Evolutionary conservation across 2,329 filamentous ascomycete species (phyloP).

Genomic region (Fusarium citri): DNA sequence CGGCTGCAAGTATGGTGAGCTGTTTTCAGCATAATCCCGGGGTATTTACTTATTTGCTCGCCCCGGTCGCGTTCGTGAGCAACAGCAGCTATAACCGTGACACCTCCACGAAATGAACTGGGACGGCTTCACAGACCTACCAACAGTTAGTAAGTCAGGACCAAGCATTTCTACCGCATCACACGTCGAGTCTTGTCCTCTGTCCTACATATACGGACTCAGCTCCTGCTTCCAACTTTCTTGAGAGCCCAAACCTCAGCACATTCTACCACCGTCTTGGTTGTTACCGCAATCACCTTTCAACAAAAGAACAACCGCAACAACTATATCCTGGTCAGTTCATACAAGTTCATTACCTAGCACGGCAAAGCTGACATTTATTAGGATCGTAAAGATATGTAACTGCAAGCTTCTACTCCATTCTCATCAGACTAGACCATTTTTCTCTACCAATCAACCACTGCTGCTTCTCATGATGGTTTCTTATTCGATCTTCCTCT

Average conservation of each 20-base stretch:
- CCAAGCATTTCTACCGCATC: accelerated
- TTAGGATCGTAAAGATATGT: neutral
- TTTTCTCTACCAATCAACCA: accelerated
- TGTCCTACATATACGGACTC: neutral
- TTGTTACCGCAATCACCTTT: neutral
- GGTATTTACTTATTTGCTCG: accelerated
- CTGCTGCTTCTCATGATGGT: neutral
- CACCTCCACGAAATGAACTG: accelerated
- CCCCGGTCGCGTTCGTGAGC: neutral
- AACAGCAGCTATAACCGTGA: neutral
- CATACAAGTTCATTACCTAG: no score
- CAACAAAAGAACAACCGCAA: neutral
- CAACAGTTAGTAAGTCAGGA: neutral
- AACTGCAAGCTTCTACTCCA: accelerated
- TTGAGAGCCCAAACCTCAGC: neutral
- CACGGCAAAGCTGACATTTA: no score
- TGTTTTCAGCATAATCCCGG: accelerated
- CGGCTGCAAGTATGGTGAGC: neutral
- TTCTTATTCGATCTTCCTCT: neutral
- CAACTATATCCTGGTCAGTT: neutral
- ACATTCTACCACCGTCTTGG: accelerated
- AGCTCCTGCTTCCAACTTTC: neutral
- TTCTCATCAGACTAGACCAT: accelerated
- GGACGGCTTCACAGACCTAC: neutral
- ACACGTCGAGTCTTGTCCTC: accelerated